Conservation (phyloP, 306 rosid genomes). For the Lathyrus aphaca region DNA sequence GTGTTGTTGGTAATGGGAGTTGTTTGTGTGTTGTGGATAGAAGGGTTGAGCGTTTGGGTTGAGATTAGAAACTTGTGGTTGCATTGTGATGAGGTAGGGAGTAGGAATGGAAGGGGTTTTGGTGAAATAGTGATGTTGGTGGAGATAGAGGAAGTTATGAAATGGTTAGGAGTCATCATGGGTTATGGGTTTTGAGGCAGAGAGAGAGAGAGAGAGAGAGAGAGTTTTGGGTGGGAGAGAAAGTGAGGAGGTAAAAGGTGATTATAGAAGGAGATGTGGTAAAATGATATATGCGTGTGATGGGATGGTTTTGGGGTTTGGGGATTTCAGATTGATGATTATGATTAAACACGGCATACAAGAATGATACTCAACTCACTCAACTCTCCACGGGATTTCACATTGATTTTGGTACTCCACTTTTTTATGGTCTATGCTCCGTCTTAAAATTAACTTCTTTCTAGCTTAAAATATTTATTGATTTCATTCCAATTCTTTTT, state of each 20-base stretch:
- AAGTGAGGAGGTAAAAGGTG: background rate
- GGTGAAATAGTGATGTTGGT: slow-evolving; percentile 1
- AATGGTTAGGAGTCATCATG: background rate
- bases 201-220: background rate
- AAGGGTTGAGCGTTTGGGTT: background rate
- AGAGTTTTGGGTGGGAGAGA: background rate
- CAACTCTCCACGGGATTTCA: too few species aligned
- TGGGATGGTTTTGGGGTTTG: background rate
- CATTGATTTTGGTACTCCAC: too few species aligned
- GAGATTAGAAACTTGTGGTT: background rate
- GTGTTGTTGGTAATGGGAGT: background rate
- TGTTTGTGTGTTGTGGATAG: background rate
- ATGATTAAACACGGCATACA: background rate
- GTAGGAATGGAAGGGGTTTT: background rate
- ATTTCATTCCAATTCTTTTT: too few species aligned
- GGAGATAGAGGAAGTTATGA: background rate
- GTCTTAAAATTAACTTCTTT: too few species aligned
- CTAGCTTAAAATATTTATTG: too few species aligned
- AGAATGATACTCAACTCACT: background rate
- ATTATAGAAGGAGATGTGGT: background rate
- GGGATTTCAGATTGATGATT: background rate
- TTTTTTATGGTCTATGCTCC: too few species aligned
- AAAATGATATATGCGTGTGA: background rate
- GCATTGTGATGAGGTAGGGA: background rate
- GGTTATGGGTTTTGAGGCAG: background rate